Evolutionary conservation across 345 rosid species (phyloP).

Genomic region (Eucalyptus sp.): DNA sequence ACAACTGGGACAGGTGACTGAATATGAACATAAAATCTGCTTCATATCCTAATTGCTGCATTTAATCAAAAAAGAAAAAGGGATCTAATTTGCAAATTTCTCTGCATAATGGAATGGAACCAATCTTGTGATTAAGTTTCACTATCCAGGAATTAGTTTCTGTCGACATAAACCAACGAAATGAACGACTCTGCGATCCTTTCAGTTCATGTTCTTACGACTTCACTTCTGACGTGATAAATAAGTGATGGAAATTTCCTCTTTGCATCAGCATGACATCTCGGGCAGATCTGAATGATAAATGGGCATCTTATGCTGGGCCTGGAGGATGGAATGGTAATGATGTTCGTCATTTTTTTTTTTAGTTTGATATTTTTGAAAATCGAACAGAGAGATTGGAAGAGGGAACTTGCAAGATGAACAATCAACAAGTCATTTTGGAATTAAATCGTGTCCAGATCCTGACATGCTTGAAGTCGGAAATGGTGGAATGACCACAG

Average conservation of each 20-base stretch:
- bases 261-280: constrained; percentile 28
- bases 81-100: background rate
- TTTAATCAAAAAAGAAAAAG: background rate
- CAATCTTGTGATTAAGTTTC: background rate
- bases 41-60: background rate
- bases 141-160: background rate
- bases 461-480: constrained; percentile 81
- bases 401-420: background rate
- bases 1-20: constrained; percentile 35
- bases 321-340: constrained; percentile 74
- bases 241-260: background rate
- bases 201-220: background rate
- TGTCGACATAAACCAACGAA: background rate
- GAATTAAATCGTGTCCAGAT: constrained; percentile 13
- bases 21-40: background rate
- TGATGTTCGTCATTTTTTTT: background rate
- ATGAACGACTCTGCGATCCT: background rate
- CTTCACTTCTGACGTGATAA: background rate
- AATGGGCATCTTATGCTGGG: constrained; percentile 54
- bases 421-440: background rate
- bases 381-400: background rate
- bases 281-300: constrained; percentile 37
- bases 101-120: background rate
- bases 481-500: constrained; percentile 59
- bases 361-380: background rate